A percentile compares a stretch with the other conserved stretches of the same genome.
These are phyloP conservation scores for Saccharomycopsis fodiens DNA, from an alignment of 805 yeast genomes.

Conservation along the genomic window DNA sequence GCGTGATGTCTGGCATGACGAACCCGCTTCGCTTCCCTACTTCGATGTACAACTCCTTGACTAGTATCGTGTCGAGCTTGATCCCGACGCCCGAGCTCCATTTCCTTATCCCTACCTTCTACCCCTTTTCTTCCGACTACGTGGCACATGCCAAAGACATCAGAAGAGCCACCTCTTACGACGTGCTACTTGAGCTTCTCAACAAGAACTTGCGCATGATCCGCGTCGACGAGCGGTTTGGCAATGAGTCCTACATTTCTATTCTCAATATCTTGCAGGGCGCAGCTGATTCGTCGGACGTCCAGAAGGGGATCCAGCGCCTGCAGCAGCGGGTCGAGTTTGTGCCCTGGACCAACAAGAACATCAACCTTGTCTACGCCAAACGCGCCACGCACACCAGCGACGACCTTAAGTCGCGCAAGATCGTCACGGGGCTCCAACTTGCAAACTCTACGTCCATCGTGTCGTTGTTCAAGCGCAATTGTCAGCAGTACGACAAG, in stretches of 20 bases:
- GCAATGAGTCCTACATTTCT: slow-evolving; percentile 52
- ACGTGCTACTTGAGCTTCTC: slow-evolving; percentile 72
- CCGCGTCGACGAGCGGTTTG: slow-evolving; percentile 33
- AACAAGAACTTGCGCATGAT: slow-evolving; percentile 77
- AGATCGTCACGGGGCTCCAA: slow-evolving; percentile 67
- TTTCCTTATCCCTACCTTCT: slow-evolving; percentile 62
- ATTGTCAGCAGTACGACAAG: slow-evolving; percentile 70
- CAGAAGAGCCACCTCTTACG: slow-evolving; percentile 72
- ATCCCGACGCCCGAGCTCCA: slow-evolving; percentile 83
- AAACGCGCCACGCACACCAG: slow-evolving; percentile 39
- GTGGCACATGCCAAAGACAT: slow-evolving; percentile 52
- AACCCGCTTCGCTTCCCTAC: slow-evolving; percentile 88
- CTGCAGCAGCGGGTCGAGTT: slow-evolving; percentile 64
- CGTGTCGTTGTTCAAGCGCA: slow-evolving; percentile 54
- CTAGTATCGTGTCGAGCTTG: slow-evolving; percentile 71
- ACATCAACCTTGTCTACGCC: slow-evolving; percentile 73
- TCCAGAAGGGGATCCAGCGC: slow-evolving; percentile 56
- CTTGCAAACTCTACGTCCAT: slow-evolving; percentile 78
- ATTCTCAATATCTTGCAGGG: slow-evolving; percentile 66
- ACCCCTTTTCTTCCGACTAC: slow-evolving; percentile 70
- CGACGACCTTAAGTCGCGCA: not conserved
- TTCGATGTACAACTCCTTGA: slow-evolving; percentile 79
- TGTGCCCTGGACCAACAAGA: slow-evolving; percentile 73
- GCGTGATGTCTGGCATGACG: slow-evolving; percentile 77
- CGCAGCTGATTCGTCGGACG: slow-evolving; percentile 55